phyloP scores from a whole-genome alignment of 805 yeast genomes.

The Wickerhamiella lipophila region DNA sequence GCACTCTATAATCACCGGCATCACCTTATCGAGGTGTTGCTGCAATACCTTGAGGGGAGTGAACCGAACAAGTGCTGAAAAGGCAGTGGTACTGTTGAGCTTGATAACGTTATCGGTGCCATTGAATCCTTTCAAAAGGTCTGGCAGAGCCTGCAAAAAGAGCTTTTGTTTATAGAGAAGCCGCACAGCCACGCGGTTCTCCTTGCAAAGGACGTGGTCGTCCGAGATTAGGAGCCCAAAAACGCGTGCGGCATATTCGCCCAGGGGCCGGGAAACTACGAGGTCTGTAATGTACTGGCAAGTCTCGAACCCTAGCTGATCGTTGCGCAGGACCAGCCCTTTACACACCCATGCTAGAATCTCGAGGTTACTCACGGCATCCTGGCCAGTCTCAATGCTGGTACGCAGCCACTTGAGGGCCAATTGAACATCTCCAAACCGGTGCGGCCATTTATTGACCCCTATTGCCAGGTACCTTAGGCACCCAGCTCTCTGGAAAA shows the following conservation, averaged over 20 bases:
- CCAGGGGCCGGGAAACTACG: slow-evolving; percentile 29
- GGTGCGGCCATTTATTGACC: slow-evolving; percentile 42
- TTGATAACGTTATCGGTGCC: slow-evolving; percentile 24
- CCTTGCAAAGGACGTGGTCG: slow-evolving; percentile 44
- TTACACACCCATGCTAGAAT: slow-evolving; percentile 57
- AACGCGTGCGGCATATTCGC: slow-evolving; percentile 38
- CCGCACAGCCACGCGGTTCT: slow-evolving; percentile 45
- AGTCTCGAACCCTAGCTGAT: slow-evolving; percentile 29
- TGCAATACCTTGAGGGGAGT: slow-evolving; percentile 49
- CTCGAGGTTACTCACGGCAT: slow-evolving; percentile 33
- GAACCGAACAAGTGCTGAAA: slow-evolving; percentile 54
- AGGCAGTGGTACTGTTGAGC: slow-evolving; percentile 47
- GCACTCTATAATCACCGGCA: slow-evolving; percentile 63
- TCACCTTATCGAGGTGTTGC: slow-evolving; percentile 49
- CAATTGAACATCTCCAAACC: slow-evolving; percentile 10
- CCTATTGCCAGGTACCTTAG: slow-evolving; percentile 44
- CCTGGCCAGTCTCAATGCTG: slow-evolving; percentile 17
- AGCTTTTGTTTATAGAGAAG: slow-evolving; percentile 69
- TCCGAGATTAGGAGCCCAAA: slow-evolving; percentile 59
- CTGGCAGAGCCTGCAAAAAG: slow-evolving; percentile 48
- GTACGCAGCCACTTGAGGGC: slow-evolving; percentile 11
- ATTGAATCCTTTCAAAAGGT: slow-evolving; percentile 38
- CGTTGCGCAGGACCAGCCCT: slow-evolving; percentile 51
- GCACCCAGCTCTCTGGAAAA: slow-evolving; percentile 38
- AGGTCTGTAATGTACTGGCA: slow-evolving; percentile 30